These are phyloP conservation scores for Coccomyxa sp. DNA, from an alignment of 139 green algal species.

Conservation along the genomic window DNA sequence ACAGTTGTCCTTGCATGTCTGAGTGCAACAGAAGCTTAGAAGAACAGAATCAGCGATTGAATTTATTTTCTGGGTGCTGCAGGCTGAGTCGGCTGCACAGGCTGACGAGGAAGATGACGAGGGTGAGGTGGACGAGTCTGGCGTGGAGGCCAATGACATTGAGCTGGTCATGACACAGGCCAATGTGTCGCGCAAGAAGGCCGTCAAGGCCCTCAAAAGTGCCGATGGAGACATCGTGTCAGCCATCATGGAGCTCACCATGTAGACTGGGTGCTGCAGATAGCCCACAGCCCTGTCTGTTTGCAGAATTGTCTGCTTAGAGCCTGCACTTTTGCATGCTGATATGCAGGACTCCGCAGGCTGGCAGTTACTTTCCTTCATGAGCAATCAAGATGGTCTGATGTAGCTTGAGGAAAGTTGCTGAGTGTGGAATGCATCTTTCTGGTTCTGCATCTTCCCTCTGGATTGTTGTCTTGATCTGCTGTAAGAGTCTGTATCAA, in stretches of 20 bases:
- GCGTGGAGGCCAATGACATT: constrained; percentile 97
- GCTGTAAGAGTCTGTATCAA: too few relatives aligned
- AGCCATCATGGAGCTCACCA: constrained; percentile 47
- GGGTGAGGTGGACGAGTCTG: constrained; percentile 82
- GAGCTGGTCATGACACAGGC: constrained; percentile 98
- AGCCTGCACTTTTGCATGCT: neutral
- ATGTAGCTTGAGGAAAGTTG: too few relatives aligned
- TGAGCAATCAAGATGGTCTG: too few relatives aligned
- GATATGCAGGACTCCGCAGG: neutral
- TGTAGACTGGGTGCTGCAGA: constrained; percentile 10
- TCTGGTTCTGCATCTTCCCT: too few relatives aligned
- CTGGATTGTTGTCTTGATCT: too few relatives aligned
- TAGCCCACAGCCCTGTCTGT: too few relatives aligned
- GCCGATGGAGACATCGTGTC: constrained; percentile 93
- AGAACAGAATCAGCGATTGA: neutral
- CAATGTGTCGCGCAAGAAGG: constrained; percentile 80
- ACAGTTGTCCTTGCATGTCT: too few relatives aligned
- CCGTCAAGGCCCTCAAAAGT: constrained; percentile 89
- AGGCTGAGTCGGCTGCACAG: constrained; percentile 3
- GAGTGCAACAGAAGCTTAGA: too few relatives aligned
- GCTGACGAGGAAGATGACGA: constrained; percentile 12
- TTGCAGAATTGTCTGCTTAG: too few relatives aligned
- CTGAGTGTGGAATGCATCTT: too few relatives aligned
- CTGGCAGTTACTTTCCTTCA: too few relatives aligned
- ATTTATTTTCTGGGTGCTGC: neutral